Evolutionary conservation across 2,329 filamentous ascomycete genomes (phyloP), one percentile per base, ranked within the genome.

Genomic region (Fusarium ambrosium): DNA sequence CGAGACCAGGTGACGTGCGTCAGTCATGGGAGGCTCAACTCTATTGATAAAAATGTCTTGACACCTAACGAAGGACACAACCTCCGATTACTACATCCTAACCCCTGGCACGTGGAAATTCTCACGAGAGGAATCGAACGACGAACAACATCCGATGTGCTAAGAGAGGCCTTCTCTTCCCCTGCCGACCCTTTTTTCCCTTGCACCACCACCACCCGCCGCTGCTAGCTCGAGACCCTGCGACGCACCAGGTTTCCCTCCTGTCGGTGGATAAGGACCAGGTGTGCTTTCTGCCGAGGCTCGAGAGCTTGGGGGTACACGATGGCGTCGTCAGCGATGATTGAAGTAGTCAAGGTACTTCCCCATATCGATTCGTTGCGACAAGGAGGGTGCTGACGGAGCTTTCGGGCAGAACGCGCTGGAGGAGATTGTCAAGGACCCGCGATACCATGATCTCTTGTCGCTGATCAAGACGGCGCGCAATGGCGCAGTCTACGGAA

Each of bases 401-500:
- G 34, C 14, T 6, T 18, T 59, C 36, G 62, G 53, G 16, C 55
- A 96, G 93, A 87, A 88, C 77, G 87, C 89, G 71, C 85, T 95
- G 78, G 95, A 97, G 86, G 89, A 89, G 77, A 88, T 98, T 66
- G 87, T 95, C 76, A 90, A 97, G 72, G 92, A 98, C 82, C 95
- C 95, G 7, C 89, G 91, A 76, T 94, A 98, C 85, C 94, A 97
- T 79, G 94, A 97, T 79, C 83, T 95, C 66, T 90, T 99, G 72
- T 91, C 94, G 67, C 88, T 99, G 77, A 83, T 98, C 83, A 99
- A 99, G 89, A 95, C 92, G 79, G 93, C 97, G 77, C 95, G 97
- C 85, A 99, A 98, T 91, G 97, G 97, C 83, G 92, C 95, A 76
- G 95, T 99, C 73, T 99, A 99, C 85, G 97, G 97, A 71, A 92